Percentiles rank a stretch among this genome's conserved stretches.
Conservation (phyloP, 2,329 filamentous ascomycete genomes). For the Verticillium zaregamsianum region DNA sequence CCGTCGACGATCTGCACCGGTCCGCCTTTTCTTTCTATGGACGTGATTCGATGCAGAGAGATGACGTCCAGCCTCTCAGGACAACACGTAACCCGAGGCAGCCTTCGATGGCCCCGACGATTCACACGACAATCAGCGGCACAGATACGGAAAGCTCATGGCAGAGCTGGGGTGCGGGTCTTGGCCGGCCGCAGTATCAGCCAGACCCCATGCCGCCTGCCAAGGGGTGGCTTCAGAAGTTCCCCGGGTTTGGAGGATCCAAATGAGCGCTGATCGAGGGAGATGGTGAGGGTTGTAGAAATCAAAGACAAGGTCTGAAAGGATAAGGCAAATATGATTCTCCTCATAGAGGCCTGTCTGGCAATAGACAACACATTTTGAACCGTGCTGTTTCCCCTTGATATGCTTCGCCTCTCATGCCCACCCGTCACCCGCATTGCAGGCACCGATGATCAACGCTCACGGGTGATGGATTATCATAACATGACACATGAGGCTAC, state of each 20-base stretch:
- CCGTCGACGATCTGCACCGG: neutral
- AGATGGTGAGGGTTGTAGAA: neutral
- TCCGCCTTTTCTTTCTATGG: conserved; percentile 9
- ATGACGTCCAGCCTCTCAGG: neutral
- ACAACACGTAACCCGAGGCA: neutral
- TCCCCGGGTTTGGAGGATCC: conserved; percentile 11
- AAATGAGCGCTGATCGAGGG: conserved; percentile 1
- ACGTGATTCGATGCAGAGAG: neutral
- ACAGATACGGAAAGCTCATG: conserved; percentile 11
- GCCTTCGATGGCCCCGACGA: conserved; percentile 11
- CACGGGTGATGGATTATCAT: too few relatives aligned
- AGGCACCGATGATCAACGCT: neutral
- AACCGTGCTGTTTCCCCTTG: neutral
- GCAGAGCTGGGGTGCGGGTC: conserved; percentile 11
- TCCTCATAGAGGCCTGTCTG: neutral
- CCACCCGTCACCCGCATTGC: neutral
- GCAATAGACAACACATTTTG: neutral
- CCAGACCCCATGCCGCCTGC: neutral
- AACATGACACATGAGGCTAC: too few relatives aligned
- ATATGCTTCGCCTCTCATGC: neutral
- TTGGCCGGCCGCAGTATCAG: conserved; percentile 4
- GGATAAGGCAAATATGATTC: neutral
- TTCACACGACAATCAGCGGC: conserved; percentile 2
- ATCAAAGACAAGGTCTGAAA: neutral
- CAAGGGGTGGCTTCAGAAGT: conserved; percentile 10